phyloP scores from a whole-genome alignment of 2,329 filamentous ascomycete genomes.

The Cladosporium sp. region DNA sequence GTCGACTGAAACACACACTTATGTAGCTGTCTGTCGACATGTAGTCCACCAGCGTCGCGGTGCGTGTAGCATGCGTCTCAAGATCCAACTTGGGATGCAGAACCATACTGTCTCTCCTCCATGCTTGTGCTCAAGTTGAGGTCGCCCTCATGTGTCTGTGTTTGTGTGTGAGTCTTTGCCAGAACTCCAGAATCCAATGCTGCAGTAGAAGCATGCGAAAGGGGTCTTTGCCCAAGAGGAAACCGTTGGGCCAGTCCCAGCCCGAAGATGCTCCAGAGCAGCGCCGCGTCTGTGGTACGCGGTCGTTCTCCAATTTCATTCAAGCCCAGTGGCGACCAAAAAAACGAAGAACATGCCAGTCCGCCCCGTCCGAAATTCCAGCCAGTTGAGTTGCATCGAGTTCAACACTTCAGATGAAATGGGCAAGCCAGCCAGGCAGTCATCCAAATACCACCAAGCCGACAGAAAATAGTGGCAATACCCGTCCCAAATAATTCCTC shows the following conservation, averaged over 20 bases:
- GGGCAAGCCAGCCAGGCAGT: neutral
- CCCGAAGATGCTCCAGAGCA: neutral
- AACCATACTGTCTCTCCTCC: neutral
- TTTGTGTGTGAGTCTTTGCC: neutral
- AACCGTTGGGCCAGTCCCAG: too few relatives aligned
- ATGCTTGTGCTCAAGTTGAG: neutral
- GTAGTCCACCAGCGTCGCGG: neutral
- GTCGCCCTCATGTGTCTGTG: neutral
- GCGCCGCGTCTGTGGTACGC: slow-evolving; percentile 5
- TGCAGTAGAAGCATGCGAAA: neutral
- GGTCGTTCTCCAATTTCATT: neutral
- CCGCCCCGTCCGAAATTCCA: neutral
- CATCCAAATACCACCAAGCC: neutral
- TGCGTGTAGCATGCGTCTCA: neutral
- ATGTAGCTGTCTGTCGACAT: neutral
- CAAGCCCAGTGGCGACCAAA: neutral
- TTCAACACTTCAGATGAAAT: too few relatives aligned
- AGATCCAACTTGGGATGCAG: neutral
- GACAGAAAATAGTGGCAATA: neutral
- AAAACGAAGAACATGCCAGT: neutral
- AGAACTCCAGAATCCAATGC: neutral
- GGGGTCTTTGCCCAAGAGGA: neutral
- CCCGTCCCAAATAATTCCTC: too few relatives aligned
- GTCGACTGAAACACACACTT: neutral
- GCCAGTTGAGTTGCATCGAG: too few relatives aligned